Conservation (phyloP, 2,329 filamentous ascomycete genomes). For the Daldinia eschscholtzii region DNA sequence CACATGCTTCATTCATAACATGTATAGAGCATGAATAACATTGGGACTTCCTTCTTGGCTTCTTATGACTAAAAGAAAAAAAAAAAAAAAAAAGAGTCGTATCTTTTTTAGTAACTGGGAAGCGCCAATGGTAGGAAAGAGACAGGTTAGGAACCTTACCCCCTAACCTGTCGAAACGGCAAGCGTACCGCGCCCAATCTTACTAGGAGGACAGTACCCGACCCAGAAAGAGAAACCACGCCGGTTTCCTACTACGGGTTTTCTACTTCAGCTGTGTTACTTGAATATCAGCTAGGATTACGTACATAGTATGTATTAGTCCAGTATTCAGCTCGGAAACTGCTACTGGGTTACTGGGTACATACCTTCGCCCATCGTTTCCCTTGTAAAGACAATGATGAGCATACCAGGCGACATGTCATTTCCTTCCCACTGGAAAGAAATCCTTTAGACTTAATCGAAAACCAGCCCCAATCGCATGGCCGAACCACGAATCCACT, state of each 20-base stretch:
- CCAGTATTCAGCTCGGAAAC: not conserved
- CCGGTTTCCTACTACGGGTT: conserved; percentile 9
- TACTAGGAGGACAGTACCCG: conserved; percentile 11
- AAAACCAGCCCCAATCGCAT: conserved; percentile 11
- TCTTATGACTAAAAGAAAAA: conserved; percentile 3
- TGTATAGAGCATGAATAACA: not conserved
- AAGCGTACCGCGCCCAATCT: conserved; percentile 11
- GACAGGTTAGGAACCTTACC: not conserved
- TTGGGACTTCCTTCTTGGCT: not conserved
- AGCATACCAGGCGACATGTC: conserved; percentile 7
- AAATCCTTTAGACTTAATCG: conserved; percentile 11
- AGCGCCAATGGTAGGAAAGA: conserved; percentile 7
- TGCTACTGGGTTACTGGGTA: conserved; percentile 1
- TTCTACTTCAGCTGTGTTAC: conserved; percentile 14
- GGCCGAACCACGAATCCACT: conserved; percentile 7
- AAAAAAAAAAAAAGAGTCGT: conserved; percentile 5
- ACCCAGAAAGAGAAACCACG: conserved; percentile 7
- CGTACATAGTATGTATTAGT: conserved; percentile 8
- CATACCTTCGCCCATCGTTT: conserved; percentile 9
- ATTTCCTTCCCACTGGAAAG: conserved; percentile 14
- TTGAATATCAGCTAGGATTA: conserved; percentile 14
- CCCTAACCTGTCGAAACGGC: conserved; percentile 3
- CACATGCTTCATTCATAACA: not conserved
- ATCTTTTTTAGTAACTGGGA: not conserved
- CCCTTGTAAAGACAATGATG: conserved; percentile 11